These are phyloP conservation scores for Solanum aculeatissimum DNA, from an alignment of 305 asterid species.

Conservation along the genomic window DNA sequence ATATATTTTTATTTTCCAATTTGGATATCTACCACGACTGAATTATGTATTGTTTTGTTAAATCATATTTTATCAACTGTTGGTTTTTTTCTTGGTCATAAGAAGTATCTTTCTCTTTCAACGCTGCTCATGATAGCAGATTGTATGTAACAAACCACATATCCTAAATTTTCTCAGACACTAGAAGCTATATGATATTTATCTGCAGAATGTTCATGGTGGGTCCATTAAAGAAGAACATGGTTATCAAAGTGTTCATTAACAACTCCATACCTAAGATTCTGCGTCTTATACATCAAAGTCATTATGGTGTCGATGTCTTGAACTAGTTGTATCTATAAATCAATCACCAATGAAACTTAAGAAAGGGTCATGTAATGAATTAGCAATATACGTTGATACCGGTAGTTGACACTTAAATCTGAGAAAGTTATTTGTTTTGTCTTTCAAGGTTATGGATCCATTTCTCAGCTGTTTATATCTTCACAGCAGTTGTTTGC, in stretches of 20 bases:
- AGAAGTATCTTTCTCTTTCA: background rate
- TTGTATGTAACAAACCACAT: background rate
- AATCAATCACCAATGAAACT: background rate
- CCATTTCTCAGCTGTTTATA: constrained; percentile 79
- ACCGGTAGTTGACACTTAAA: background rate
- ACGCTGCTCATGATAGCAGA: background rate
- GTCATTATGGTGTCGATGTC: background rate
- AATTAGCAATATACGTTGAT: background rate
- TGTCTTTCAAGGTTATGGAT: constrained; percentile 80
- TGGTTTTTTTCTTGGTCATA: background rate
- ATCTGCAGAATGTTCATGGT: background rate
- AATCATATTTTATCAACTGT: background rate
- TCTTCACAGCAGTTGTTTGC: constrained; percentile 89
- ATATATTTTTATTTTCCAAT: background rate
- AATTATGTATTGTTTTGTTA: background rate
- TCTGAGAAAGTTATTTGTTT: constrained; percentile 13
- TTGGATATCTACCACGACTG: background rate
- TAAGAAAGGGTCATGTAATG: background rate
- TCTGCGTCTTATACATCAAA: background rate
- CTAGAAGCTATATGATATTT: background rate
- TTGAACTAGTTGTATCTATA: background rate
- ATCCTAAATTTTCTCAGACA: background rate
- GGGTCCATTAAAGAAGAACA: background rate
- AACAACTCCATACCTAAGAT: background rate
- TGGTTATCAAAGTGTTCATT: background rate